Conservation (phyloP, 2,329 filamentous ascomycete genomes). For the Ampelomyces quisqualis region DNA sequence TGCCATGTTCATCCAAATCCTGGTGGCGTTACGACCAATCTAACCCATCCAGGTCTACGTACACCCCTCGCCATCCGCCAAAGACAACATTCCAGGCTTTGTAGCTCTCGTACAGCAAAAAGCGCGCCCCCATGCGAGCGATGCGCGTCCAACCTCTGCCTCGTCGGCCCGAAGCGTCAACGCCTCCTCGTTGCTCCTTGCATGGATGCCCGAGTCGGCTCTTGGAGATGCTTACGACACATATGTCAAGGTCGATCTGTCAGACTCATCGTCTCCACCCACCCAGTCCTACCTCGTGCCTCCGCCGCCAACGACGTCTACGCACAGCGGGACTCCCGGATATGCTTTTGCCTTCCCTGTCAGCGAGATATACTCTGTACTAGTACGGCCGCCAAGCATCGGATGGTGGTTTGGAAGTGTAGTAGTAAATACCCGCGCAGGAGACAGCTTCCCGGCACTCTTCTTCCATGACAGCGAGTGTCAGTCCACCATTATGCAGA, state of each 20-base stretch:
- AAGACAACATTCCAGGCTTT: constrained; percentile 94
- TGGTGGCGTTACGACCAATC: constrained; percentile 26
- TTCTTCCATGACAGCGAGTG: constrained; percentile 99
- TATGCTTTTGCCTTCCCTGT: constrained; percentile 93
- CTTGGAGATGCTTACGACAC: constrained; percentile 80
- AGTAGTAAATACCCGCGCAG: constrained; percentile 85
- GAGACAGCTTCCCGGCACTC: constrained; percentile 89
- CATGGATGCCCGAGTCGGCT: constrained; percentile 88
- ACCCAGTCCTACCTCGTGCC: constrained; percentile 89
- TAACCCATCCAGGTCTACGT: constrained; percentile 73
- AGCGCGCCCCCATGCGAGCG: constrained; percentile 33
- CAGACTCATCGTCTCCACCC: constrained; percentile 76
- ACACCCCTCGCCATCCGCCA: constrained; percentile 86
- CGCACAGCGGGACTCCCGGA: constrained; percentile 68
- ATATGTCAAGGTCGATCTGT: constrained; percentile 93
- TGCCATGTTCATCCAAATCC: constrained; percentile 17
- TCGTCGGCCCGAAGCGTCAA: constrained; percentile 50
- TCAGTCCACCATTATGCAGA: constrained; percentile 89
- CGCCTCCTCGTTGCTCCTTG: constrained; percentile 75
- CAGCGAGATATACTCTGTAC: constrained; percentile 83
- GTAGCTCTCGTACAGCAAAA: constrained; percentile 93
- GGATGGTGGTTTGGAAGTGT: constrained; percentile 99
- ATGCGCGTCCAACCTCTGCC: constrained; percentile 45
- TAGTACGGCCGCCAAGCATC: constrained; percentile 85
- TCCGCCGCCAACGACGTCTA: constrained; percentile 81